These are phyloP conservation scores for Colletotrichum sp. DNA, from an alignment of 2,329 filamentous ascomycete species.

Conservation along the genomic window DNA sequence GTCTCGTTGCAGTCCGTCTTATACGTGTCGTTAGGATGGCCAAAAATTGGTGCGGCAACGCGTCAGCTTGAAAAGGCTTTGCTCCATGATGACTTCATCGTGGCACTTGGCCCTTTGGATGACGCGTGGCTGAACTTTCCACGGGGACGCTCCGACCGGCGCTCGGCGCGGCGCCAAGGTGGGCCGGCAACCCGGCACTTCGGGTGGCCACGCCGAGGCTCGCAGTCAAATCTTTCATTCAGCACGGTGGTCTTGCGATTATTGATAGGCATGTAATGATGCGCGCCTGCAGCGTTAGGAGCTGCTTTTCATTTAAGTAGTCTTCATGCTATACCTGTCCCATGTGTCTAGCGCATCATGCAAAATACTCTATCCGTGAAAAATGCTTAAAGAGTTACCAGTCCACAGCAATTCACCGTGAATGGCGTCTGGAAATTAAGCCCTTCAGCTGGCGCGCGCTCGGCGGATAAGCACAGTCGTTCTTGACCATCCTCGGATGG, in stretches of 20 bases:
- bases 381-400: neutral
- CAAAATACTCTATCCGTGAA: neutral
- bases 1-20: neutral
- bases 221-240: neutral
- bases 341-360: neutral
- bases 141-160: neutral
- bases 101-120: neutral
- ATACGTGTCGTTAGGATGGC: constrained; percentile 7
- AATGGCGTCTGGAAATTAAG: neutral
- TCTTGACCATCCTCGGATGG: neutral
- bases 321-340: neutral
- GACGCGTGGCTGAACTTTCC: constrained; percentile 4
- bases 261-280: neutral
- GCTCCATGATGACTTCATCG: constrained; percentile 15
- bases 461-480: neutral
- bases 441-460: neutral
- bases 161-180: constrained; percentile 10
- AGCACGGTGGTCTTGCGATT: neutral
- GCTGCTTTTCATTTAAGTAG: neutral
- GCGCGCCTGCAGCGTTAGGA: neutral
- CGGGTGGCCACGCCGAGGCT: neutral
- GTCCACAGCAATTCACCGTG: neutral
- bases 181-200: constrained; percentile 6
- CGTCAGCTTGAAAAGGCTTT: neutral
- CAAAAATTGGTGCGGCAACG: neutral